Evolutionary conservation across 352 stramenopile species (phyloP), one percentile per base, ranked within the genome.

Genomic region (Salisapilia sapeloensis): DNA sequence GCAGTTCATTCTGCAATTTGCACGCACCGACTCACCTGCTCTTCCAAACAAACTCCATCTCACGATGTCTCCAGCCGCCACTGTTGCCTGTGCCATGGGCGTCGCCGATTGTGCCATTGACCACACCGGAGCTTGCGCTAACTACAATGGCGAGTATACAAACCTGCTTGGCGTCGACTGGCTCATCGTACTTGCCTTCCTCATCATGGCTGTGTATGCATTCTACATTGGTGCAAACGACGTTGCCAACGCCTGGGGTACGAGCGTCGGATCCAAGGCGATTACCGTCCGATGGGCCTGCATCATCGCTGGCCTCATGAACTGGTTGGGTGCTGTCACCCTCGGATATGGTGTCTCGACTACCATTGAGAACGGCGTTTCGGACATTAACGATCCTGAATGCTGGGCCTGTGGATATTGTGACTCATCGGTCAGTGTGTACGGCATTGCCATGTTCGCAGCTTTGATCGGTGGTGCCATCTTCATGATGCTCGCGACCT

Each of bases 161-260:
- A 40, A 44, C 33, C 4, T 33, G 8, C 21, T 56, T 20, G 23
- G 32, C 23, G 53, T 50, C 38, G 49, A 63, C 19, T 20, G 24
- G 18, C 29, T 63, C n/a, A 19, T 59, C 2, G 10, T 51, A 4
- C 17, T 50, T 10, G 43, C 42, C 10, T 32, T 38, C 21, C 17
- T 53, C 7, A 20, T 53, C 29, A 48, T 48, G 8, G 48, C 53
- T 13, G 42, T 15, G 31, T 60, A 54, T 39, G 51, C 55, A 2
- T 67, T 56, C 15, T 32, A 42, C n/a, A 53, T 63, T 35, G 77
- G 75, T 29, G 75, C 62, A 4, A 92, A 93, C 53, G 76, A 92
- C 58, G 77, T 80, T 20, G 77, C 69, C 13, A 95, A 92, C 35
- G 67, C 77, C 12, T 92, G 89, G 50, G 76, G 48, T 11, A 89